Evolutionary conservation across 139 green algal genomes (phyloP), one percentile per base, ranked within the genome.

Genomic region (Ettlia oleoabundans): DNA sequence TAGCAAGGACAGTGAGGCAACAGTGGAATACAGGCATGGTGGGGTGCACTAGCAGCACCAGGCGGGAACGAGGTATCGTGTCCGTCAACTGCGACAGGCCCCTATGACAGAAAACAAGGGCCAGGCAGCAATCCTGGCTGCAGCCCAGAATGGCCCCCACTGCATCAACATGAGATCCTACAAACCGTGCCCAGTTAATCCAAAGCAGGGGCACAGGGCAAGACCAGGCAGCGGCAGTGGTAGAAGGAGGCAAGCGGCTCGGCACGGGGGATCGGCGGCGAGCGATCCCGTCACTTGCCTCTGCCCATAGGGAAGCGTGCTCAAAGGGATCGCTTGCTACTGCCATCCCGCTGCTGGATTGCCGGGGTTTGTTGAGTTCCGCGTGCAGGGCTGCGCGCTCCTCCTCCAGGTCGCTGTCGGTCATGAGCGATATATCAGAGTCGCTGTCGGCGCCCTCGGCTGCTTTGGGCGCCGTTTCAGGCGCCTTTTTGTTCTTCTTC

Each of bases 251-350:
- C 19, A 32, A 68, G 61, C 61, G 26, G 26, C 61, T 33, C 19
- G 8, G 61, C 47, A 58, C 10, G 10, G 47, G 13, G 47, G 47
- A 5, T 7, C 10, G 37, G 26, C 18, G 38, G n/a, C 66, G 19
- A 52, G 3, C 18, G 19, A 53, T 8, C 24, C 26, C 61, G 24
- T 33, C 28, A 18, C 38, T 15, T 33, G 74, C 76, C 42, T 82
- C 76, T 28, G 76, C 76, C 76, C 76, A 82, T 38, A 82, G 62
- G 7, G 76, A 51, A 13, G 76, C 62, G 10, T 75, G 41, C 32
- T 82, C 76, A 38, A 82, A 74, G 35, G 53, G 32, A 7, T 68
- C 73, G 0, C 5, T 24, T 4, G 35, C 37, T 18, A 53, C 52
- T 28, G 73, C 38, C 37, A 32, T 42, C 72, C n/a, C 15, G 4